Percentiles rank a stretch among this genome's conserved stretches.
phyloP scores from a whole-genome alignment of 768 basidiomycete genomes.

The Rhizopogon salebrosus region DNA sequence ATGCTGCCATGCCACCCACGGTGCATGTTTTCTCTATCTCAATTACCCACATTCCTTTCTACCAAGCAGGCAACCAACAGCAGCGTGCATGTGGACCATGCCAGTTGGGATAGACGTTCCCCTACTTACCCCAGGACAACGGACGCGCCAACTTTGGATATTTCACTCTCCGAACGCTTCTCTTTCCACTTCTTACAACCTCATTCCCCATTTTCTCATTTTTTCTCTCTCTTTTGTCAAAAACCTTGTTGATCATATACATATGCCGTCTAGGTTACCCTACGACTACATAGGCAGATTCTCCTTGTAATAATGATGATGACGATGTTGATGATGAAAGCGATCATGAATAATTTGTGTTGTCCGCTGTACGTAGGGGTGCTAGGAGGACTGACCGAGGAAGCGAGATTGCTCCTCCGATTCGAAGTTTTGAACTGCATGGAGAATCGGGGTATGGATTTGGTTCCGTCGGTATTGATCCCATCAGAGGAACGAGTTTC shows the following conservation, averaged over 20 bases:
- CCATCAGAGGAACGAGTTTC: no score
- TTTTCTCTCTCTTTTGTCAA: conserved; percentile 7
- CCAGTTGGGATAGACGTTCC: conserved; percentile 17
- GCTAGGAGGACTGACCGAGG: no score
- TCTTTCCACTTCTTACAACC: conserved; percentile 9
- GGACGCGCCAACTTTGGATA: conserved; percentile 20
- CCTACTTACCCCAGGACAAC: conserved; percentile 8
- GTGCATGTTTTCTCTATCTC: conserved; percentile 7
- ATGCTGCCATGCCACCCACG: conserved; percentile 11
- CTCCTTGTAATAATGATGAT: conserved; percentile 21
- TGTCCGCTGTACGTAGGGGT: no score
- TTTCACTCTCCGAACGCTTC: conserved; percentile 5
- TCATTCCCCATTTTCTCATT: conserved; percentile 9
- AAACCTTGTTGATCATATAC: conserved; percentile 7
- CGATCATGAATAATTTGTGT: neutral
- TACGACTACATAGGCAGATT: conserved; percentile 20
- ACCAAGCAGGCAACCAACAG: conserved; percentile 17
- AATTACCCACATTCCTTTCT: conserved; percentile 3
- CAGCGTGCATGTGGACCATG: conserved; percentile 18
- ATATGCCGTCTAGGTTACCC: conserved; percentile 19
- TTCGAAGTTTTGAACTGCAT: neutral
- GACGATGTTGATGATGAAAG: conserved; percentile 12
- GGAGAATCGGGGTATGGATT: neutral
- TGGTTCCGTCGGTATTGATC: neutral
- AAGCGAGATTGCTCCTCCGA: neutral